Conservation (phyloP, 2,329 filamentous ascomycete species). For the Hypoxylon sp. region DNA sequence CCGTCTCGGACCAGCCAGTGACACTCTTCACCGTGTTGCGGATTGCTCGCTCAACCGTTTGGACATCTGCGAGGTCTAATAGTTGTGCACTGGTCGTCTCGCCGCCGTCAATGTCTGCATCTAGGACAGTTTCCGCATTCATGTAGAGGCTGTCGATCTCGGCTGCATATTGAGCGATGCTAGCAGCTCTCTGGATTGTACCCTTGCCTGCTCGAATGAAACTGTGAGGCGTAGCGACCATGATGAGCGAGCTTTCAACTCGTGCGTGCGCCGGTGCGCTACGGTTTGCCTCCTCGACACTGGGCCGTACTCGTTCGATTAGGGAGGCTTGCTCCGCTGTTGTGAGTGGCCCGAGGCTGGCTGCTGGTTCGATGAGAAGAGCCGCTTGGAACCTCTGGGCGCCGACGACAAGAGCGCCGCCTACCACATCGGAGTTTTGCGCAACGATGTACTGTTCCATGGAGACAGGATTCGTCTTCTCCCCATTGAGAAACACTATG, state of each 20-base stretch:
- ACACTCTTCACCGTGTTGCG: too few species aligned
- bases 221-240: slow-evolving; percentile 21
- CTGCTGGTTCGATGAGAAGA: slow-evolving; percentile 33
- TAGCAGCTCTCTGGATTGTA: slow-evolving; percentile 33
- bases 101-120: too few species aligned
- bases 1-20: slow-evolving; percentile 13
- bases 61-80: too few species aligned
- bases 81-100: too few species aligned
- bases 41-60: background rate
- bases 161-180: slow-evolving; percentile 29
- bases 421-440: slow-evolving; percentile 25
- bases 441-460: slow-evolving; percentile 42
- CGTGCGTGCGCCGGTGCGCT: slow-evolving; percentile 35
- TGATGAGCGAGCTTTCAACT: slow-evolving; percentile 36
- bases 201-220: slow-evolving; percentile 39
- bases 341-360: background rate
- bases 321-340: slow-evolving; percentile 34
- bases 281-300: slow-evolving; percentile 36
- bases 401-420: slow-evolving; percentile 34
- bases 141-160: slow-evolving; percentile 39
- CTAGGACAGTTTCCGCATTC: too few species aligned
- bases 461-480: slow-evolving; percentile 43
- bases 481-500: slow-evolving; percentile 45
- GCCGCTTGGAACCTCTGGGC: slow-evolving; percentile 37
- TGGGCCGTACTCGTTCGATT: slow-evolving; percentile 38